phyloP scores from a whole-genome alignment of 306 rosid genomes.

The Cajanus cajan region DNA sequence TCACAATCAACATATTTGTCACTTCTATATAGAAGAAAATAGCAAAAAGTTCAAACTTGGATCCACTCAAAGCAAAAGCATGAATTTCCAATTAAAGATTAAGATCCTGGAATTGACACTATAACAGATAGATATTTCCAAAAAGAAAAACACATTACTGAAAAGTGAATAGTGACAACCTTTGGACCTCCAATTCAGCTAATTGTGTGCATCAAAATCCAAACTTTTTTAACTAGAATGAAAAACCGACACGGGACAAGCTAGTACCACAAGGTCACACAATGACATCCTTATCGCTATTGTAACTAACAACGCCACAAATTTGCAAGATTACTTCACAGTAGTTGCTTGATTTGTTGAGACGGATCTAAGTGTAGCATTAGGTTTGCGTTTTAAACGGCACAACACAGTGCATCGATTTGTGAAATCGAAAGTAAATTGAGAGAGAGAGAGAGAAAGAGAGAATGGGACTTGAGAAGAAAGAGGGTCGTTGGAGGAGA shows the following conservation, averaged over 20 bases:
- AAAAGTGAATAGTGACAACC: background rate
- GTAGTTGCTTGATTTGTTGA: too few relatives aligned
- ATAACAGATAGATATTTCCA: background rate
- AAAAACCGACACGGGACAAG: background rate
- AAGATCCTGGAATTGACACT: background rate
- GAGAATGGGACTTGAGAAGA: constrained; percentile 52
- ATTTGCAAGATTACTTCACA: background rate
- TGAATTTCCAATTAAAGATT: constrained; percentile 4
- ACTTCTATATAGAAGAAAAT: too few relatives aligned
- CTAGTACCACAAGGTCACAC: background rate
- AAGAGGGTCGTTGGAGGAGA: constrained; percentile 67
- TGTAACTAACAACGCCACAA: background rate
- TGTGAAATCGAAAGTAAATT: background rate
- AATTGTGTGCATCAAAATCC: background rate
- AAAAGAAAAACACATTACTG: background rate
- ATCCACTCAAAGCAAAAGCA: constrained; percentile 2
- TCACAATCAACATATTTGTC: too few relatives aligned
- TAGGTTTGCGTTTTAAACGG: too few relatives aligned
- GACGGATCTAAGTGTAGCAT: too few relatives aligned
- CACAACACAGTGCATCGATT: background rate
- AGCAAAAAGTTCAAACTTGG: too few relatives aligned
- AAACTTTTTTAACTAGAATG: background rate
- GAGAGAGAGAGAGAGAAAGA: background rate
- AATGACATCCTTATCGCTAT: background rate
- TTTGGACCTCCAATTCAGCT: background rate